phyloP scores from a whole-genome alignment of 2,329 filamentous ascomycete species.

The Trichoderma sp. region DNA sequence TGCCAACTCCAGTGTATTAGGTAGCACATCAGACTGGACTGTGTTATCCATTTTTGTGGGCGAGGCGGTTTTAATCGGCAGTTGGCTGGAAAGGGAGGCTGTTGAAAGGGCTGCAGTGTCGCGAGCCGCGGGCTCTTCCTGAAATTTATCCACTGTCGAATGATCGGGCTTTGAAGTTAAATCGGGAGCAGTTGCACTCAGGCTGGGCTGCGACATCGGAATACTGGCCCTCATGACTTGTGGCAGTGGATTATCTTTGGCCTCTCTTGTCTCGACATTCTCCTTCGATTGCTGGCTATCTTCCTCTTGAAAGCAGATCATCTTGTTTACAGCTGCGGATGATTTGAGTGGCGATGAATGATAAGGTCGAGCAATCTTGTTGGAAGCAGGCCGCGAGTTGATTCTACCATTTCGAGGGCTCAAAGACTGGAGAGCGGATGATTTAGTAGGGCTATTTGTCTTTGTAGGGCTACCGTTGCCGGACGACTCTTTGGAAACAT shows the following conservation, averaged over 20 bases:
- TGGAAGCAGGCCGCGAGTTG: slow-evolving; percentile 8
- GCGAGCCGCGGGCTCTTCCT: neutral
- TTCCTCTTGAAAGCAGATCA: neutral
- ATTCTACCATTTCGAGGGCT: slow-evolving; percentile 10
- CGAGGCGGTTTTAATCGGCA: neutral
- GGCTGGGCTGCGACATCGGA: neutral
- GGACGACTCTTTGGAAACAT: neutral
- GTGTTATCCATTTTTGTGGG: neutral
- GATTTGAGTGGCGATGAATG: neutral
- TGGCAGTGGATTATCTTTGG: neutral
- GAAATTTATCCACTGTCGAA: neutral
- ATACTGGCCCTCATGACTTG: neutral
- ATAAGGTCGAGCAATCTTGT: slow-evolving; percentile 7
- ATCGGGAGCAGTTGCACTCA: neutral
- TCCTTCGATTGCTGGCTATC: neutral
- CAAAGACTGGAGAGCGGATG: slow-evolving; percentile 1
- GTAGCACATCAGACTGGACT: neutral
- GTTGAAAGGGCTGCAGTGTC: neutral
- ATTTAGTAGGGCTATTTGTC: neutral
- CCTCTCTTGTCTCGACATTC: neutral
- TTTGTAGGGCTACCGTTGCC: neutral
- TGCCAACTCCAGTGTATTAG: neutral
- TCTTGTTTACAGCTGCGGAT: neutral
- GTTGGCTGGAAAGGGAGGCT: neutral
- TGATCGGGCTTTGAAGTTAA: neutral